Evolutionary conservation across 805 yeast genomes (phyloP), one percentile per base, ranked within the genome.

Genomic region (Hanseniaspora occidentalis): DNA sequence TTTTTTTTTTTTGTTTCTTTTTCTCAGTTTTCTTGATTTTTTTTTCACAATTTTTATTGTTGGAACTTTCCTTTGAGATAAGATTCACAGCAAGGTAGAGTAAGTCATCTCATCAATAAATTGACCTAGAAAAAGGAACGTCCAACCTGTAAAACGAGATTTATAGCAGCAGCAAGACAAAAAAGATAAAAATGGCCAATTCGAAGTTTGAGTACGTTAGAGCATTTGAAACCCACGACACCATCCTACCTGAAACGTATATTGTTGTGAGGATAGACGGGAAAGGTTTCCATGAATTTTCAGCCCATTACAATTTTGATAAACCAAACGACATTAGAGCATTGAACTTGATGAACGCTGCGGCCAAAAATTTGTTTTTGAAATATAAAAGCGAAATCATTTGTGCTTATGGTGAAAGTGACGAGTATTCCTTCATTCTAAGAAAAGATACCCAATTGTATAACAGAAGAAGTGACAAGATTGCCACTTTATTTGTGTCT

Each of bases 371-470:
- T 37, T 69, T 86, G 9, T 70, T 83, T 65, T 58, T 68, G 24
- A 67, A 71, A 29, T 73, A 84, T 31, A 73, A 81, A 7, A 53
- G 49, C n/a, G 97, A 92, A 46, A 70, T 84, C 1, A 52, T 78
- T 8, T 47, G 88, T 56, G 95, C 95, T 0, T 92, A 81, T 55
- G 98, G 98, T 0, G 97, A 92, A 52, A 80, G 94, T 29, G 98
- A 92, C 58, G 98, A 92, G 62, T 92, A 82, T 56, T 79, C 89
- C 11, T 89, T 89, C 57, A 71, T 89, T 4, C 60, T 92, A 39
- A 64, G 76, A 25, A 72, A 69, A 35, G 66, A 66, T 24, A 76
- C 92, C n/a, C 62, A 61, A 1, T 57, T 89, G 44, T 89, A 80
- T 52, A 95, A 88, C 48, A 66, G 97, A 51, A 63, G 98, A 44